Evolutionary conservation across 257 asterid species (phyloP).

Genomic region (Gentiana macrophylla): DNA sequence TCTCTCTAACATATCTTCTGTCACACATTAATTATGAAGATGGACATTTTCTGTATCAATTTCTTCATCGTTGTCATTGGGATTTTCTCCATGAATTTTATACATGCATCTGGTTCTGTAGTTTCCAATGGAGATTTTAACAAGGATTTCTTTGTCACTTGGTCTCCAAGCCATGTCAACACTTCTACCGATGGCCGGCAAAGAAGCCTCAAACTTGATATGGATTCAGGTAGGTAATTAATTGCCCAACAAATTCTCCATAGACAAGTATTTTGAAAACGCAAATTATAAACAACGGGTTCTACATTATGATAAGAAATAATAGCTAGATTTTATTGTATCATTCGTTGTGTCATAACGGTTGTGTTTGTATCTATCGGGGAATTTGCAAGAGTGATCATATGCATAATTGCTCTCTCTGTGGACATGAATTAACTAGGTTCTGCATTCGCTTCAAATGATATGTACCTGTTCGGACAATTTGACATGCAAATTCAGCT

Average conservation of each 20-base stretch:
- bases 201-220: slow-evolving; percentile 57
- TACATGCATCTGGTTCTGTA: slow-evolving; percentile 37
- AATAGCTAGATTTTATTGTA: too few species aligned
- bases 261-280: background rate
- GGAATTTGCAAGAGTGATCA: too few species aligned
- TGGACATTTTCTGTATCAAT: slow-evolving; percentile 9
- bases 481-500: slow-evolving; percentile 73
- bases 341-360: too few species aligned
- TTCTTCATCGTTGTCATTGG: slow-evolving; percentile 14
- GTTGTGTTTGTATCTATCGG: too few species aligned
- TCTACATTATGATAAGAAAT: too few species aligned
- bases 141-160: slow-evolving; percentile 64
- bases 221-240: slow-evolving; percentile 41
- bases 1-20: background rate
- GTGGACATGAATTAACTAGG: slow-evolving; percentile 23
- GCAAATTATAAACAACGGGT: background rate
- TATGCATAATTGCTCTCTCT: too few species aligned
- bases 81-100: background rate
- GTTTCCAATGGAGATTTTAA: slow-evolving; percentile 78
- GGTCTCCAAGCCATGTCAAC: slow-evolving; percentile 72
- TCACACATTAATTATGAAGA: slow-evolving; percentile 8
- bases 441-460: slow-evolving; percentile 57
- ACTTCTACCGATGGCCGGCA: slow-evolving; percentile 60
- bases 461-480: slow-evolving; percentile 70
- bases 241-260: background rate